Evolutionary conservation across 2,329 filamentous ascomycete species (phyloP), one percentile per base, ranked within the genome.

Genomic region (Penicillium sp.): DNA sequence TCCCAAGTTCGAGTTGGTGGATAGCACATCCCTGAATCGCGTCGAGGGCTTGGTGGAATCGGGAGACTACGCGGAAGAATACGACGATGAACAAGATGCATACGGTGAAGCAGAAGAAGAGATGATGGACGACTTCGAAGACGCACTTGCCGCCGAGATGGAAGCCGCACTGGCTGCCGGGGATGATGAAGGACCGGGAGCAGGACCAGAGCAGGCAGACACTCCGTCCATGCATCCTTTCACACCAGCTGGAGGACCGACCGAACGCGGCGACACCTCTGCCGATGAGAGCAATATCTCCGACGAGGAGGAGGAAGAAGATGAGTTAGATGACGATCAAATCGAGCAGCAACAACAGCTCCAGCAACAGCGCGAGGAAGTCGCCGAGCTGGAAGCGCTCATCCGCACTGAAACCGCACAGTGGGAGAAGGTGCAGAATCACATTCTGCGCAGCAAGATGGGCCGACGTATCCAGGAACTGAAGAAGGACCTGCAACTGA

Each of bases 1-100:
- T 15, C 80, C 83, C 13, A 76, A 74, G 45, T 85, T 80, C 60
- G 82, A 88, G 61, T 74, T 85, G 61, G 72, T 86, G 43, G 81
- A 85, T 52, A 67, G 66, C 31, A 63, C 71, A n/a, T 66, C 71
- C 21, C 63, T 74, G n/a, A 68, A 64, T 67, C 79, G 64, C 19
- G 68, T 68, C 4, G 65, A 69, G 44, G 65, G 66, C 19, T 61
- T 65, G 24, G 62, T 66, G 8, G 64, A 67, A 73, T 82, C 61
- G 12, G 70, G 73, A 28, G 67, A 71, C 9, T 71, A 66, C 10
- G 76, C 79, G 13, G 77, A 77, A 1, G 64, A 67, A 17, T 71
- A 73, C 42, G 72, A 72, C 22, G 70, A 73, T 21, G 72, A 75
- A 43, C 73, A 75, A 29, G 75, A 77, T 56, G 73, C 75, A 6